Conservation (phyloP, 2,329 filamentous ascomycete genomes). For the Pseudopithomyces maydicus region DNA sequence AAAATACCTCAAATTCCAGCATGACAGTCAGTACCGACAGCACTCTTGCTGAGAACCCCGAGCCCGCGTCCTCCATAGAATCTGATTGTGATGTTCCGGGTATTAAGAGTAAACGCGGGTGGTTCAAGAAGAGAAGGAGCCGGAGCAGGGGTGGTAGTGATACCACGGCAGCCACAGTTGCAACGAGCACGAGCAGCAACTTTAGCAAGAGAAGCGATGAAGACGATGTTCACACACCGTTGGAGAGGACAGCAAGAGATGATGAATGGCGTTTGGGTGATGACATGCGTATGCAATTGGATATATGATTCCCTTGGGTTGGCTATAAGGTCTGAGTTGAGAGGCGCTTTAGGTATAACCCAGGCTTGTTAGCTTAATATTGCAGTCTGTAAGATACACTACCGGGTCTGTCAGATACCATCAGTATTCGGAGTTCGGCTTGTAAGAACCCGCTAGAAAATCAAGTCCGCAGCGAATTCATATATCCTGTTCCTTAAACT, state of each 20-base stretch:
- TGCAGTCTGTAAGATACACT: too few relatives aligned
- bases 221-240: constrained; percentile 57
- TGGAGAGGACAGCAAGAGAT: constrained; percentile 56
- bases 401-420: too few relatives aligned
- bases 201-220: constrained; percentile 45
- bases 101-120: constrained; percentile 37
- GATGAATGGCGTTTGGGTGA: constrained; percentile 80
- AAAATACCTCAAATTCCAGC: constrained; percentile 19
- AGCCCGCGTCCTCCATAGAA: constrained; percentile 29
- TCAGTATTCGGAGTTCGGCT: too few relatives aligned
- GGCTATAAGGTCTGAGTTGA: background rate
- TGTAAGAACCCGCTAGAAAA: too few relatives aligned
- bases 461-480: too few relatives aligned
- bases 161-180: constrained; percentile 35
- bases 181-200: constrained; percentile 34
- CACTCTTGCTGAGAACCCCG: constrained; percentile 29
- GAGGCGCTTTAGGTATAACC: background rate
- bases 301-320: constrained; percentile 53
- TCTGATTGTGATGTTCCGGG: constrained; percentile 39
- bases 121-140: constrained; percentile 43
- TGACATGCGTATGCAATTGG: constrained; percentile 81
- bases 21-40: constrained; percentile 29
- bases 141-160: constrained; percentile 36
- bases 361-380: too few relatives aligned
- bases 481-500: too few relatives aligned